Evolutionary conservation across 2,329 filamentous ascomycete species (phyloP), one percentile per base, ranked within the genome.

Genomic region (Leptographium flavum): DNA sequence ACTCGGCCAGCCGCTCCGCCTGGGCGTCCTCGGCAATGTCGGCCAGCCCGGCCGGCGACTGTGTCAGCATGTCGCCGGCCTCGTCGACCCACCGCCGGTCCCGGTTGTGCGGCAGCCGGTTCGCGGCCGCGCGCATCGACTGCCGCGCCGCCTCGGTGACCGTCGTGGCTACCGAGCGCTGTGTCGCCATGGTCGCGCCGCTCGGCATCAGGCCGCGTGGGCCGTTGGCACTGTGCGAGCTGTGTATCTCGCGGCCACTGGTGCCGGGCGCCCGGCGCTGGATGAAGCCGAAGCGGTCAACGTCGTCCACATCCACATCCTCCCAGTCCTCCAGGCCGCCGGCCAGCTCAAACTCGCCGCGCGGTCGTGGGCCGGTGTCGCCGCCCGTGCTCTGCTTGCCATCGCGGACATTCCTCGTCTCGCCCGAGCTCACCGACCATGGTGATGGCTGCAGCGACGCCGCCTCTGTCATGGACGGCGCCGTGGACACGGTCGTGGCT

Each of bases 261-360:
- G n/a, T n/a, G n/a, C n/a, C n/a, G n/a, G n/a, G n/a, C n/a, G n/a
- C n/a, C 15, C 65, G 66, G 37, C 63, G 56, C 43, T 60, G 69
- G 54, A 83, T 83, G 61, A 83, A 83, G 49, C 79, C 79, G 56
- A 81, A 83, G 55, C 79, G 71, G 61, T 83, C 79, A 50, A 83
- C 73, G 56, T 77, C 71, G 42, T 64, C 66, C 28, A 69, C 74
- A 44, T 76, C 64, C 3, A 83, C 63, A 52, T 81, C 74, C 54
- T 81, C 73, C 77, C 76, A 82, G 54, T 83, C 77, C 56, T 83
- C 79, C 19, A 80, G 63, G 15, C 75, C 74, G 39, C 75, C 73
- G 14, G 73, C 73, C 35, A 71, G 60, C 54, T 76, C 70, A 48
- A 67, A 65, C 41, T 62, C 61, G 53, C 58, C 56, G 48, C 61